A percentile compares a stretch with the other conserved stretches of the same genome.
These are phyloP conservation scores for Digitaria exilis DNA, from an alignment of 202 grass and related monocot genomes.

Conservation along the genomic window DNA sequence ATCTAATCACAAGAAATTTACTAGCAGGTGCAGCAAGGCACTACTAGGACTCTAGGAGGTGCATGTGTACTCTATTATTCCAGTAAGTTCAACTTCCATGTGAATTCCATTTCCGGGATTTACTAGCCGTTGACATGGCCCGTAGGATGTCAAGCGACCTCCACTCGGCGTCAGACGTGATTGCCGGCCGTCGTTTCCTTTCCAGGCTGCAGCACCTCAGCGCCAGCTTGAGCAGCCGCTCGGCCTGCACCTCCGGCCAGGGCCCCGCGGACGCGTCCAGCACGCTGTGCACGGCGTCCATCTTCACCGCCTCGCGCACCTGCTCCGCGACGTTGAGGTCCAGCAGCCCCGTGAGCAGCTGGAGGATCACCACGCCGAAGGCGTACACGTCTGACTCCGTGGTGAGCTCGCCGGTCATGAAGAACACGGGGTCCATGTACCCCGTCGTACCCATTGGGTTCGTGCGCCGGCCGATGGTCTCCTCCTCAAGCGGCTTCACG, in stretches of 20 bases:
- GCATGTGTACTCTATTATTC: background rate
- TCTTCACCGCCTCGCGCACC: slow-evolving; percentile 40
- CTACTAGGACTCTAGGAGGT: too few species aligned
- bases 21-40: slow-evolving; percentile 1
- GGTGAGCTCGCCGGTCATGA: slow-evolving; percentile 62
- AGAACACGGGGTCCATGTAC: slow-evolving; percentile 73
- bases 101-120: slow-evolving; percentile 45
- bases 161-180: slow-evolving; percentile 54
- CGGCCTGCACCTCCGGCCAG: slow-evolving; percentile 59
- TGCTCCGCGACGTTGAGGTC: slow-evolving; percentile 52
- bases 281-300: slow-evolving; percentile 30
- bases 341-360: slow-evolving; percentile 56
- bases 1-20: background rate
- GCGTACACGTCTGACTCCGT: slow-evolving; percentile 66
- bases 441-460: slow-evolving; percentile 58
- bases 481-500: slow-evolving; percentile 46
- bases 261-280: slow-evolving; percentile 51
- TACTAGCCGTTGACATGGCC: slow-evolving; percentile 27
- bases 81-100: slow-evolving; percentile 1
- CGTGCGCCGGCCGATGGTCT: slow-evolving; percentile 50
- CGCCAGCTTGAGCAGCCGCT: slow-evolving; percentile 42
- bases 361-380: slow-evolving; percentile 58
- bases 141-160: slow-evolving; percentile 45
- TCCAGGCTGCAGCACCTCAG: slow-evolving; percentile 57
- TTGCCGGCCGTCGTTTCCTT: slow-evolving; percentile 45